phyloP scores from a whole-genome alignment of 352 stramenopile species.

The Phytophthora cactorum region DNA sequence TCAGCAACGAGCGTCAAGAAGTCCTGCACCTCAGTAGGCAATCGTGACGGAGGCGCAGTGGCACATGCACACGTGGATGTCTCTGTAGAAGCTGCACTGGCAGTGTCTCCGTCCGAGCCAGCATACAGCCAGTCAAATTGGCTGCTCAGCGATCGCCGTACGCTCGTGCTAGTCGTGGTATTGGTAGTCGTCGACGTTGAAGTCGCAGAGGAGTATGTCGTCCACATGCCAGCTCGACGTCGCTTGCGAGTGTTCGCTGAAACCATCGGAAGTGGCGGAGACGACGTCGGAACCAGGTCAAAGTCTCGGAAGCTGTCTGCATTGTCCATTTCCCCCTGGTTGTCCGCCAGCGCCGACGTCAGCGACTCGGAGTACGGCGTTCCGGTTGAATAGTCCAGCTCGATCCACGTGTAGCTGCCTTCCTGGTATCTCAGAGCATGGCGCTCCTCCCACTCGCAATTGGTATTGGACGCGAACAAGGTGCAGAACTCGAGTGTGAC shows the following conservation, averaged over 20 bases:
- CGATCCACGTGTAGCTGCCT: constrained; percentile 78
- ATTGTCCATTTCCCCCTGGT: constrained; percentile 39
- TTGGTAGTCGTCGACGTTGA: constrained; percentile 16
- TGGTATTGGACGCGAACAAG: constrained; percentile 58
- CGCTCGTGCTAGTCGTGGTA: constrained; percentile 19
- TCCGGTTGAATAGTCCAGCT: constrained; percentile 62
- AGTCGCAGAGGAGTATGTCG: constrained; percentile 22
- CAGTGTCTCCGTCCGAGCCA: constrained; percentile 27
- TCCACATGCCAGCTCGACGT: constrained; percentile 35
- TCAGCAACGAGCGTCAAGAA: constrained; percentile 60
- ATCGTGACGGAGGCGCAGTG: constrained; percentile 40
- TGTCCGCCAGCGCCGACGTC: constrained; percentile 39
- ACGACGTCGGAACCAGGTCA: constrained; percentile 35
- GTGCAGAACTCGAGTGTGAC: constrained; percentile 55
- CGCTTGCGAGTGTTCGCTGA: constrained; percentile 39
- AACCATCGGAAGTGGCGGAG: constrained; percentile 23
- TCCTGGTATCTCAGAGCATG: constrained; percentile 57
- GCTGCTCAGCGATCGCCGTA: constrained; percentile 25
- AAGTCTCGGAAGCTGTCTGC: constrained; percentile 42
- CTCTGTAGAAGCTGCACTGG: constrained; percentile 12
- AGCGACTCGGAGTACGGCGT: constrained; percentile 52
- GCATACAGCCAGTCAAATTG: constrained; percentile 42
- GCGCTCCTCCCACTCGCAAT: constrained; percentile 61
- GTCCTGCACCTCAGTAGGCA: constrained; percentile 55
- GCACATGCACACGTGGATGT: constrained; percentile 25